Evolutionary conservation across 2,329 filamentous ascomycete genomes (phyloP).

Genomic region (Microsporum audouinii): DNA sequence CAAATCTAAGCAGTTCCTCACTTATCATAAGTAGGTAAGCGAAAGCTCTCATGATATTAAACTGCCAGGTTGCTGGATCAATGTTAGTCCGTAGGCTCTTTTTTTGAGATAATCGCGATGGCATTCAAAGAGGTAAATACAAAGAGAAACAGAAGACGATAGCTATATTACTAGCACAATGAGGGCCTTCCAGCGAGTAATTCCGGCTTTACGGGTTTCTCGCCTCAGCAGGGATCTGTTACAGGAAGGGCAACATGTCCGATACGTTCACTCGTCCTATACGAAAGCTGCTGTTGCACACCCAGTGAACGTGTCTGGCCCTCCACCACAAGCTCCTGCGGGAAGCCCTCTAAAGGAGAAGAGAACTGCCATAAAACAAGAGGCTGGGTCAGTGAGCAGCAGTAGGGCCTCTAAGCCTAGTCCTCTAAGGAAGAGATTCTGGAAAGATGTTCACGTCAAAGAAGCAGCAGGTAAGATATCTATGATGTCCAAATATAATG

Average conservation of each 20-base stretch:
- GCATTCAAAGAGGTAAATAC: not conserved
- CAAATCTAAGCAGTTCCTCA: no score
- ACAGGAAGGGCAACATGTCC: slow-evolving; percentile 10
- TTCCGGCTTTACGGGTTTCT: not conserved
- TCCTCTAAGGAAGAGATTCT: slow-evolving; percentile 63
- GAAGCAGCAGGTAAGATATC: slow-evolving; percentile 48
- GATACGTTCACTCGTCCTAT: slow-evolving; percentile 26
- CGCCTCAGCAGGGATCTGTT: not conserved
- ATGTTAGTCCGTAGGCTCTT: not conserved
- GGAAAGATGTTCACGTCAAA: slow-evolving; percentile 68
- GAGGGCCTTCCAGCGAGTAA: not conserved
- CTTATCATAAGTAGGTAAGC: no score
- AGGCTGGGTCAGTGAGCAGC: slow-evolving; percentile 21
- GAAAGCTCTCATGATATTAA: no score
- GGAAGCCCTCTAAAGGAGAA: slow-evolving; percentile 37
- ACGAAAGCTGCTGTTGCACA: slow-evolving; percentile 43
- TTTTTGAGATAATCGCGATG: not conserved
- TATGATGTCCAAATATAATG: not conserved
- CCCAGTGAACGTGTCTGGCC: slow-evolving; percentile 47
- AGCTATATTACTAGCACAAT: not conserved
- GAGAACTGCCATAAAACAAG: slow-evolving; percentile 38
- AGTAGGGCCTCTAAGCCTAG: slow-evolving; percentile 26
- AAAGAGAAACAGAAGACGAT: not conserved
- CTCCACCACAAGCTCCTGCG: slow-evolving; percentile 46
- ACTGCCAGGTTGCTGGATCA: not conserved